Evolutionary conservation across 352 stramenopile genomes (phyloP).

Genomic region (Thalassiosira exigua): DNA sequence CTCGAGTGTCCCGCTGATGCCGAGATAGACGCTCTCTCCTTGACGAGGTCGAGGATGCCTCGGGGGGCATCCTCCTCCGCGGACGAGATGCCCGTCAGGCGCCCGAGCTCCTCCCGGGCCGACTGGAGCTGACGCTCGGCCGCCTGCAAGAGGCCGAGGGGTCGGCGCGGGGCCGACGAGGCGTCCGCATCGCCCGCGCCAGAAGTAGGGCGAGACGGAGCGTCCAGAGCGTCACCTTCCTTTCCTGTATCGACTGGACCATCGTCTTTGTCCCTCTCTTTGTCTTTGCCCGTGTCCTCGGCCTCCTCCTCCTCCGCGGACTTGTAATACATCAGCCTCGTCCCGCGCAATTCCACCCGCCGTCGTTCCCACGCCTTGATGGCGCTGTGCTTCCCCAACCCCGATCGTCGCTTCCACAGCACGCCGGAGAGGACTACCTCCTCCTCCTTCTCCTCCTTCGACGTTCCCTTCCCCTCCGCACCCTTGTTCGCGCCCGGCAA

Average conservation of each 20-base stretch:
- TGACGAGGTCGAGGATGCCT: conserved; percentile 77
- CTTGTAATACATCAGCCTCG: conserved; percentile 72
- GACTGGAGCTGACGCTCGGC: conserved; percentile 47
- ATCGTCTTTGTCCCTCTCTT: conserved; percentile 3
- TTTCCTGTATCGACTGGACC: background rate
- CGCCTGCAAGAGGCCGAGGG: conserved; percentile 25
- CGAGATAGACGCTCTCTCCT: conserved; percentile 69
- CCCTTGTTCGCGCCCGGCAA: conserved; percentile 1
- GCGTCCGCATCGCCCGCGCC: background rate
- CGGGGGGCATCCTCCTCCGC: conserved; percentile 30
- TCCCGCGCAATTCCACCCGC: conserved; percentile 70
- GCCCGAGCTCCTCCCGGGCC: conserved; percentile 32
- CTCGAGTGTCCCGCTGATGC: conserved; percentile 70
- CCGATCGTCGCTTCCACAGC: conserved; percentile 79
- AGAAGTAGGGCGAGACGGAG: background rate
- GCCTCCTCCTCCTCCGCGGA: conserved; percentile 40
- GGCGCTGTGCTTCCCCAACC: conserved; percentile 72
- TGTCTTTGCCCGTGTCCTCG: too few relatives aligned
- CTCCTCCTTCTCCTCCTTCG: background rate
- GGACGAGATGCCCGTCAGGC: conserved; percentile 19
- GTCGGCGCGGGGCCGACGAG: conserved; percentile 7
- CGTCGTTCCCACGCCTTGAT: conserved; percentile 74
- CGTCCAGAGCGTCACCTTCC: background rate
- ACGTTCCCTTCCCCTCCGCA: background rate
- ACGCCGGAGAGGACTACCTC: conserved; percentile 51